Base-by-base conservation (phyloP, 1,139 yeast species). In the Geotrichum australiense region DNA sequence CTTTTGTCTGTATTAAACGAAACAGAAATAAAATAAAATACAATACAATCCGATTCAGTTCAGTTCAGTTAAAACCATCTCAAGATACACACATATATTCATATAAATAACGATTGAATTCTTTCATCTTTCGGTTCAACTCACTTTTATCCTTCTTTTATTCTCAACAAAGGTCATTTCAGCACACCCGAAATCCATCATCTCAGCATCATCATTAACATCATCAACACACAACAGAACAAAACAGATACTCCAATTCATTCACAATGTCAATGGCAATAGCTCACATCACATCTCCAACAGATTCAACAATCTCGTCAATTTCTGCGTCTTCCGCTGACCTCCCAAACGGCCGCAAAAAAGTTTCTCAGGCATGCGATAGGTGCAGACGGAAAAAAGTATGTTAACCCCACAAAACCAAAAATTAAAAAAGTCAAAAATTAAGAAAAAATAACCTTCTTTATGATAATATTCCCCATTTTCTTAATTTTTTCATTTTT, bases 381-480 rank as follows among this genome's bases (percentile, higher is more conserved):
- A 15, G 35, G 12, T 31, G 35, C 24, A 23, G 35, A 11, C 35
- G 35, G 11, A 31, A 31, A 20, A 31, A 31, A 20, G 35, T 31
- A n/a, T 10, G 35, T 31, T 18, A 7, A 7, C 32, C 4, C 30
- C 31, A 4, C 11, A 7, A n/a, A n/a, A 32, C 15, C 26, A 6
- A 18, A n/a, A 22, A 28, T n/a, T 24, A 14, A 28, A 32, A 19
- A 15, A 10, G 12, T 18, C 14, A n/a, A 29, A 12, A 24, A 38
- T 21, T 38, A 38, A 27, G 24, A 25, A 26, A 18, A 16, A 26
- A 19, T 10, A 19, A 5, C 19, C 22, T 7, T 28, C 5, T 27
- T 10, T 34, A 20, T 43, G 49, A 11, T 16, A 11, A 15, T 20
- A 31, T 18, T 19, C 7, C 11, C 26, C 26, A 4, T 23, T 43